These are phyloP conservation scores for Alternaria metachromatica DNA, from an alignment of 2,329 filamentous ascomycete species.

Conservation along the genomic window DNA sequence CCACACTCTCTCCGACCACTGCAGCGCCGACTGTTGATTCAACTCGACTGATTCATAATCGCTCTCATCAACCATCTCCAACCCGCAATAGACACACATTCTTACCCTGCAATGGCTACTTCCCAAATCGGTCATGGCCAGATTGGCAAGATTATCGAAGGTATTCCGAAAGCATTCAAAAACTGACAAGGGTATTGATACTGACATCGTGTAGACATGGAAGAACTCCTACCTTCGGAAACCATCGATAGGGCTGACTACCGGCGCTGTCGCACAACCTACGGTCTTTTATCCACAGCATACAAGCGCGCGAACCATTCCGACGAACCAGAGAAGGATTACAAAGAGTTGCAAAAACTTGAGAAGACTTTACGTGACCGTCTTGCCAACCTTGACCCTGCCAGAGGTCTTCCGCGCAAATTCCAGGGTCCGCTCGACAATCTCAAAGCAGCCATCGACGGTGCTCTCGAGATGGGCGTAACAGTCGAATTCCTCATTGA, in stretches of 20 bases:
- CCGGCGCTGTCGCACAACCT: constrained; percentile 23
- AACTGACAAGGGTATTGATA: background rate
- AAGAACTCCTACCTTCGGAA: constrained; percentile 23
- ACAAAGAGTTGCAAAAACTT: constrained; percentile 24
- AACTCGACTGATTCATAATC: background rate
- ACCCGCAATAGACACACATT: background rate
- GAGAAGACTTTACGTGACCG: constrained; percentile 22
- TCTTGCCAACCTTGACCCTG: constrained; percentile 19
- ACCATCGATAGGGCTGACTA: constrained; percentile 21
- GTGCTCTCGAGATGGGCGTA: constrained; percentile 15
- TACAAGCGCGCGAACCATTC: constrained; percentile 18
- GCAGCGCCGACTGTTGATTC: background rate
- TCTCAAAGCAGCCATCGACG: constrained; percentile 17
- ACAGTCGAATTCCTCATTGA: constrained; percentile 14
- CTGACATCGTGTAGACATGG: constrained; percentile 17
- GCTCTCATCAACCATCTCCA: background rate
- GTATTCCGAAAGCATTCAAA: background rate
- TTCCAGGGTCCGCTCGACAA: constrained; percentile 26
- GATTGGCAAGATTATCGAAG: constrained; percentile 22
- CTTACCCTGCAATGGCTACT: constrained; percentile 4
- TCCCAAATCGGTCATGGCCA: constrained; percentile 16
- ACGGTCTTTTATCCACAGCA: constrained; percentile 23
- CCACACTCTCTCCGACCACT: background rate
- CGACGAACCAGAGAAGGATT: constrained; percentile 17
- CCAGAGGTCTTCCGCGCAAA: constrained; percentile 24